These are phyloP conservation scores for Mortierella sp. DNA, from an alignment of 371 early-diverging fungal species.

Conservation along the genomic window DNA sequence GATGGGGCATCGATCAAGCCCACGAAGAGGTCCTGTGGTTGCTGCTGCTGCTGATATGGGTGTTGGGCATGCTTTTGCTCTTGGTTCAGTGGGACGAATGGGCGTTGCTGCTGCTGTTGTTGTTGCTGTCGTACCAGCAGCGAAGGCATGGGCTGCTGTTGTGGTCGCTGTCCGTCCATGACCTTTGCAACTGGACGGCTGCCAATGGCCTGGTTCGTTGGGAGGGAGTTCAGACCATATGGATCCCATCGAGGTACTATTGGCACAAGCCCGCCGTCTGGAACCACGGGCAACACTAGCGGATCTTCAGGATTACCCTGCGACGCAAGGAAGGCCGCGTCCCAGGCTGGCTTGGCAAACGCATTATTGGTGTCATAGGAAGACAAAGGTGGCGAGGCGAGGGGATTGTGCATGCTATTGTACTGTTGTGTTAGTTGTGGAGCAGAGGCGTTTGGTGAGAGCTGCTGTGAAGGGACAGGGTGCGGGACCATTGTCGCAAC, in stretches of 20 bases:
- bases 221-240: constrained; percentile 27
- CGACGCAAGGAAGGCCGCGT: constrained; percentile 17
- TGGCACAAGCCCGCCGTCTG: constrained; percentile 27
- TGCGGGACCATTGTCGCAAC: constrained; percentile 15
- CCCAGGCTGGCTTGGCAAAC: constrained; percentile 20
- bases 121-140: constrained; percentile 17
- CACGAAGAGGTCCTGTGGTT: constrained; percentile 19
- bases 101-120: neutral
- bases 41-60: constrained; percentile 23
- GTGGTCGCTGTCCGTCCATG: constrained; percentile 17
- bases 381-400: constrained; percentile 5
- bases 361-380: neutral
- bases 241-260: constrained; percentile 38
- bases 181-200: constrained; percentile 3
- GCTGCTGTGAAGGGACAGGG: constrained; percentile 9
- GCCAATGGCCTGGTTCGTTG: constrained; percentile 11
- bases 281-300: constrained; percentile 24
- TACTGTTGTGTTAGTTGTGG: constrained; percentile 11
- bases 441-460: constrained; percentile 8
- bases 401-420: constrained; percentile 1
- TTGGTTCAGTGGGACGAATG: too few relatives aligned
- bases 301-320: constrained; percentile 17
- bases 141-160: constrained; percentile 17
- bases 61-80: constrained; percentile 8
- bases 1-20: constrained; percentile 49